A percentile compares a stretch with the other conserved stretches of the same genome.
phyloP scores from a whole-genome alignment of 306 rosid species.

The Malus asiatica region DNA sequence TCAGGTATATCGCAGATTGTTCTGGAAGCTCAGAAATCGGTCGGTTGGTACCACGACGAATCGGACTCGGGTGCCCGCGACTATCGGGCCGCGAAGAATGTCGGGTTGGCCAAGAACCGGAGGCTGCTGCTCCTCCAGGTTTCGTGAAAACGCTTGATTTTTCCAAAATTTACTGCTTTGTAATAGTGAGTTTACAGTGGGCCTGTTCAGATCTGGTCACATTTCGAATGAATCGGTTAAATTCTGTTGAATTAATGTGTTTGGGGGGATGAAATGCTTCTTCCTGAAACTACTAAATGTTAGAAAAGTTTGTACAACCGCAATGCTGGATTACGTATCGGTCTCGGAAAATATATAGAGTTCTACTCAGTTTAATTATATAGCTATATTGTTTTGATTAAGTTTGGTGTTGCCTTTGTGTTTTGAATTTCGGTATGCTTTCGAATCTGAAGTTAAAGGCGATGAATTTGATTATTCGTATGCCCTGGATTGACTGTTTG shows the following conservation, averaged over 20 bases:
- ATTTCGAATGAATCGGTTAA: neutral
- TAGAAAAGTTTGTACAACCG: neutral
- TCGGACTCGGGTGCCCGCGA: constrained; percentile 34
- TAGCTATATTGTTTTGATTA: neutral
- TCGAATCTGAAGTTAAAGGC: neutral
- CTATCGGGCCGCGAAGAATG: constrained; percentile 17
- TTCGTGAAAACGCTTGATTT: constrained; percentile 6
- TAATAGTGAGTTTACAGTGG: neutral
- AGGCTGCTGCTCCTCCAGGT: constrained; percentile 24
- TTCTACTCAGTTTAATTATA: neutral
- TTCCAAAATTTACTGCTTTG: neutral
- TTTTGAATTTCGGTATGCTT: neutral
- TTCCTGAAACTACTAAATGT: neutral
- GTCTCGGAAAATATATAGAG: neutral
- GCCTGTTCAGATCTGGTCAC: neutral
- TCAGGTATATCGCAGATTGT: constrained; percentile 81
- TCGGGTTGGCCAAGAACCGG: constrained; percentile 22
- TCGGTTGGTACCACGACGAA: constrained; percentile 69
- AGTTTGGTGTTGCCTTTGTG: neutral
- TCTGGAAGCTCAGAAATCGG: constrained; percentile 72
- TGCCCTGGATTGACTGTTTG: neutral
- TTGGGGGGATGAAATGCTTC: neutral
- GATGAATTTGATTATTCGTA: neutral
- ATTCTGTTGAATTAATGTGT: neutral
- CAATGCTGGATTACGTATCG: neutral